These are phyloP conservation scores for Solanum etuberosum DNA, from an alignment of 257 asterid species.

Conservation along the genomic window DNA sequence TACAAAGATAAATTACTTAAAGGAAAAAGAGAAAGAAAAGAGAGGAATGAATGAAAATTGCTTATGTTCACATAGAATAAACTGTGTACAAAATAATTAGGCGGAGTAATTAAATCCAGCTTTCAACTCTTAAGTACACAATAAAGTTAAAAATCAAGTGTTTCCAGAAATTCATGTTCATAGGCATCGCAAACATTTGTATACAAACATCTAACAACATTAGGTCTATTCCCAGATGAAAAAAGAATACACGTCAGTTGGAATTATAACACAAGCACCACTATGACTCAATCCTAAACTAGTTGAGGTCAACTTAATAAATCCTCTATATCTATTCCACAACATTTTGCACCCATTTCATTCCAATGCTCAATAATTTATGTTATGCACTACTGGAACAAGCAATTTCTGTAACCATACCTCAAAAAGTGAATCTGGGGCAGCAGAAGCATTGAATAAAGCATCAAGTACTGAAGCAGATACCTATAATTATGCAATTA, in stretches of 20 bases:
- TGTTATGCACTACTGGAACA: not conserved
- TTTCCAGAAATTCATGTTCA: not conserved
- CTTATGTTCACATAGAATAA: not conserved
- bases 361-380: not conserved
- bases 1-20: not conserved
- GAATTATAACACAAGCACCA: not conserved
- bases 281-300: not conserved
- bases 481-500: conserved; percentile 27
- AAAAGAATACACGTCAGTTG: not conserved
- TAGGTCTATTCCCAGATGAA: not conserved
- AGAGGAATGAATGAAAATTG: not conserved
- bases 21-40: not conserved
- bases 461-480: conserved; percentile 76
- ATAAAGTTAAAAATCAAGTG: not conserved
- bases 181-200: not conserved
- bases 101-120: not conserved
- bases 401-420: conserved; percentile 4
- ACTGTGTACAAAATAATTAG: not conserved
- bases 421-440: conserved; percentile 59
- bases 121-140: not conserved
- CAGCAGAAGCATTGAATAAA: conserved; percentile 58
- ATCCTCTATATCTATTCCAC: not conserved
- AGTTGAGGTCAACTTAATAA: not conserved
- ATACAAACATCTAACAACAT: not conserved
- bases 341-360: not conserved